These are phyloP conservation scores for Cyberlindnera suaveolens DNA, from an alignment of 805 yeast genomes.

Conservation along the genomic window DNA sequence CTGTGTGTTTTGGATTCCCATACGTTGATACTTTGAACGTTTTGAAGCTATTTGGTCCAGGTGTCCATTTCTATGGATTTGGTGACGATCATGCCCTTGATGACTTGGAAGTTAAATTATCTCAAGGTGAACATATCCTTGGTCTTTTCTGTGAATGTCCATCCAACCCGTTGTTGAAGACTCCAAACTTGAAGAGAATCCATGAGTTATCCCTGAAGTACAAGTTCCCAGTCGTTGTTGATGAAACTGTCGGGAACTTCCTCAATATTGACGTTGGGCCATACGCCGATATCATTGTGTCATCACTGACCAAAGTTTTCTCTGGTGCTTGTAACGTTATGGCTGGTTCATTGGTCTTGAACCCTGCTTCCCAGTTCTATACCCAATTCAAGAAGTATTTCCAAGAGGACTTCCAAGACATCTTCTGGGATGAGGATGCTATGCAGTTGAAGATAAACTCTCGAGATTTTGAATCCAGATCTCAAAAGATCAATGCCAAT, in stretches of 20 bases:
- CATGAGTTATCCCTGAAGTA: constrained; percentile 60
- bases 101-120: constrained; percentile 56
- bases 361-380: constrained; percentile 54
- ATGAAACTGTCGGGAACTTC: constrained; percentile 92
- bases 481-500: constrained; percentile 44
- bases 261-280: constrained; percentile 76
- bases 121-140: constrained; percentile 60
- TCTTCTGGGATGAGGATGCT: constrained; percentile 92
- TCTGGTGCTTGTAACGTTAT: constrained; percentile 93
- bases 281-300: constrained; percentile 76
- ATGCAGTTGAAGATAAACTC: constrained; percentile 88
- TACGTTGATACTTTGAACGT: constrained; percentile 89
- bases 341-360: constrained; percentile 85
- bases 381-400: constrained; percentile 42
- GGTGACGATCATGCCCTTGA: constrained; percentile 70
- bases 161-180: constrained; percentile 83
- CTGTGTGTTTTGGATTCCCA: constrained; percentile 95
- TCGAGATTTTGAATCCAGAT: constrained; percentile 74
- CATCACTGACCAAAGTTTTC: constrained; percentile 87
- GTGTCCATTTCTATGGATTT: constrained; percentile 76
- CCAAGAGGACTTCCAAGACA: constrained; percentile 57
- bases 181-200: constrained; percentile 69
- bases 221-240: constrained; percentile 77
- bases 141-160: constrained; percentile 91
- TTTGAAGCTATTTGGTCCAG: constrained; percentile 85